Base-by-base conservation (phyloP, 2,329 filamentous ascomycete genomes). In the Hymenoscyphus linearis region DNA sequence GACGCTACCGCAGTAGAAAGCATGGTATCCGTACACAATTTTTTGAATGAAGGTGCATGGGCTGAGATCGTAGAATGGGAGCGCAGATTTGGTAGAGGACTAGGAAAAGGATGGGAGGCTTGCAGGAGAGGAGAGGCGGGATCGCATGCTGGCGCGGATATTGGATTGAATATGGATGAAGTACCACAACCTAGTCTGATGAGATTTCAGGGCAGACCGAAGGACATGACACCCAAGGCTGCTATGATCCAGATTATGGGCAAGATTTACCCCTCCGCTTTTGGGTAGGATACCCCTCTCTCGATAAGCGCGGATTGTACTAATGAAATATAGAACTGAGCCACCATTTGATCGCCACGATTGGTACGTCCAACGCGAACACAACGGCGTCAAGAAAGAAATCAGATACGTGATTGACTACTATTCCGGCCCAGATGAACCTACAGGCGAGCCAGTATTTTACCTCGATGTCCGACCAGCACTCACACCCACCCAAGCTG, bases 11-110 rank as follows among this genome's bases (percentile, higher is more conserved):
- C 93, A 3, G 93, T 99, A 14, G 93, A 97, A 76, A 87, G 88
- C 71, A 99, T 99, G 95, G 95, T 99, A 5, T 89, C 91, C 0
- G 91, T 98, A 12, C 95, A 99, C 80, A 99, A 99, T 76, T 98
- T 97, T 71, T 76, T 99, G 62, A 99, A 99, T 74, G 95, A 99
- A 75, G 95, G 95, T 66, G 95, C 95, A 7, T 99, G 95, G 95
- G 83, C 85, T 18, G 95, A 99, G 80, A 96, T 99, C 71, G 83
- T 95, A 66, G 89, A 89, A 50, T 98, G 93, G 93, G 95, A 99
- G 79, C 83, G 86, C 60, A 85, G 93, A 58, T 99, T 98, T 73
- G 81, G 84, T 22, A 81, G 82, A 36, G 95, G 95, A 0, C 75
- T 97, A 26, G 78, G 76, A 62, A 80, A 83, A 54, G 91, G 89